Base-by-base conservation (phyloP, 2,329 filamentous ascomycete species). In the Colletotrichum lindemuthianum region DNA sequence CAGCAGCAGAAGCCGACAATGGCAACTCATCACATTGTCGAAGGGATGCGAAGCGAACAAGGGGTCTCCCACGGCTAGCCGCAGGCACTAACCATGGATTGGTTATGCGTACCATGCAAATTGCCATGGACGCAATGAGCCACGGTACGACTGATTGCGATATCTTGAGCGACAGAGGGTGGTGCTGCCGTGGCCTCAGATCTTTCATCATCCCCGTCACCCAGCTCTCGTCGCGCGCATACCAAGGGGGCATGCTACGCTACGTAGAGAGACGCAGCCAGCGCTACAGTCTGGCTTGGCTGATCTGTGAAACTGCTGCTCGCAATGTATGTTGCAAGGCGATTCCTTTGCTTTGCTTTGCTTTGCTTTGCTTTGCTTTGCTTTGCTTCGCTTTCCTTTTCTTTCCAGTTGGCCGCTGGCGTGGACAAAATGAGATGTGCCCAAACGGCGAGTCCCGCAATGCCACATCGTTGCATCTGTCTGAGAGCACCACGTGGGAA, bases 101-200 rank as follows among this genome's bases (percentile, higher is more conserved):
- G 53, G 13, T 4, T 24, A 24, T 5, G 24, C 5, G 24, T 24
- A 24, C 24, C 24, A 24, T 24, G 24, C 63, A 63, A 49, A 41
- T 43, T 45, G 49, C 37, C 49, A 32, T 40, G 51, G 51, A 49
- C 49, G 55, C 52, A 55, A 47, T 15, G 48, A 53, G 48, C 59
- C 48, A 58, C 40, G 52, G 65, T 60, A 40, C 65, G 36, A 55
- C 51, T 58, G 43, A 60, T 43, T 58, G 61, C 61, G 52, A 67
- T 60, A 67, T 67, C 65, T 66, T 64, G 63, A 49, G 59, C 65
- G 36, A 61, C 51, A 54, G 52, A 40, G 63, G 52, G 50, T 44
- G 39, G 16, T 10, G 41, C 57, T 58, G 43, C 48, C 43, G 61
- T 59, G 65, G n/a, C 52, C 47, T 52, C 53, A 67, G 65, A 66